A percentile compares a stretch with the other conserved stretches of the same genome.
Evolutionary conservation across 345 rosid species (phyloP).

Genomic region (Citrus unshiu): DNA sequence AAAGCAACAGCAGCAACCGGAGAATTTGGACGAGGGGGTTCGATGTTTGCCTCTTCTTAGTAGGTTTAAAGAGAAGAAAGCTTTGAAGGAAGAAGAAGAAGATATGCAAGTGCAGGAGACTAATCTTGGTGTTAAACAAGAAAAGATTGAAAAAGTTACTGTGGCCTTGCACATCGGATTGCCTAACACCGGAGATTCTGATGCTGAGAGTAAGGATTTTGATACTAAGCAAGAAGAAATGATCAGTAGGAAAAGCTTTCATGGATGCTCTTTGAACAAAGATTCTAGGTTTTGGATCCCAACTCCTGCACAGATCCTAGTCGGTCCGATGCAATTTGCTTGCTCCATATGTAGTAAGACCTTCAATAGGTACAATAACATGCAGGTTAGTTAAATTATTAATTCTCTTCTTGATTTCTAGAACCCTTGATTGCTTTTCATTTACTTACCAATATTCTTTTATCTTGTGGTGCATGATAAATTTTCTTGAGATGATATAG

Average conservation of each 20-base stretch:
- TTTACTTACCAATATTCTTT: not conserved
- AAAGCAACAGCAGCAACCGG: constrained; percentile 12
- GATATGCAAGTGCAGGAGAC: constrained; percentile 8
- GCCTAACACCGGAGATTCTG: constrained; percentile 31
- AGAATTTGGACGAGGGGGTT: constrained; percentile 17
- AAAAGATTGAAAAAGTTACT: constrained; percentile 33
- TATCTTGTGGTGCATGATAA: not conserved
- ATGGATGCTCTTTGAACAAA: constrained; percentile 28
- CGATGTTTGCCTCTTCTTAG: constrained; percentile 63
- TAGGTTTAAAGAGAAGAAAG: constrained; percentile 34
- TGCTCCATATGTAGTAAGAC: constrained; percentile 74
- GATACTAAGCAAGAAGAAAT: constrained; percentile 18
- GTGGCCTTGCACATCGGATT: constrained; percentile 71
- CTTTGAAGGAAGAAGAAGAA: constrained; percentile 37
- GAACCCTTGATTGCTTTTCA: not conserved
- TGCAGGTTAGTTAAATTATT: constrained; percentile 57
- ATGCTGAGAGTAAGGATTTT: constrained; percentile 11
- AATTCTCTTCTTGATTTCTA: not conserved
- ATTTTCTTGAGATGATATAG: not conserved
- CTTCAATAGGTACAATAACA: constrained; percentile 87
- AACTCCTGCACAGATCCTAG: constrained; percentile 73
- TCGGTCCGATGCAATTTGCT: constrained; percentile 81
- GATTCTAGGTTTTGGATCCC: constrained; percentile 82
- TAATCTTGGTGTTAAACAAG: constrained; percentile 27
- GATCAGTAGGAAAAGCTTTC: constrained; percentile 26